Base-by-base conservation (phyloP, 352 stramenopile genomes). In the Phytophthora melonis region DNA sequence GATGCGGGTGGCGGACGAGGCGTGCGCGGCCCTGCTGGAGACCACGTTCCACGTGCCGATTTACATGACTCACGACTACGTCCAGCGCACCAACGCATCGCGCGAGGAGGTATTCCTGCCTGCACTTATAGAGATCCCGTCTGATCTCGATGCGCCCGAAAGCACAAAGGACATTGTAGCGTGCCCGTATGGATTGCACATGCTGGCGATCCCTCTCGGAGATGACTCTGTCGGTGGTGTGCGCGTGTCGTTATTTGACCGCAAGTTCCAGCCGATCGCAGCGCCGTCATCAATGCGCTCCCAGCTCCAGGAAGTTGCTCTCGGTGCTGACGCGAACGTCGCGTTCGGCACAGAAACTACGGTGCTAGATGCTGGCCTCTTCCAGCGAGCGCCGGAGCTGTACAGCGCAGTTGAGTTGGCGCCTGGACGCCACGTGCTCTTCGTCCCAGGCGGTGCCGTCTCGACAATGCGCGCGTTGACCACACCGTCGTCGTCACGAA, bases 161-260 rank as follows among this genome's bases (percentile, higher is more conserved):
- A 71, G 27, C 11, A 39, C 55, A 18, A 60, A 79, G 41, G 63
- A 72, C 0, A 57, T 79, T 5, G 34, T 84, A 10, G 59, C 74
- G n/a, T 95, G 88, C 75, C 86, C 80, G 9, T 84, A 88, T 54
- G 82, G 83, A 39, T 57, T 95, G 11, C 83, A 95, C 77, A 87
- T 89, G 68, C 60, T 93, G 41, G 65, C 50, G 43, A 69, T 84
- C n/a, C 60, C 64, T 16, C 53, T 87, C 10, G 32, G 49, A 43
- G 27, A 63, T 39, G n/a, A 9, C 11, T 10, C 61, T 21, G 41
- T 9, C 14, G 14, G 41, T 19, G 30, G 63, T 6, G 56, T 50
- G 9, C 70, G 66, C 23, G 45, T 80, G 13, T 68, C 78, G 11
- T 50, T 85, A 4, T 82, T 78, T 52, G 58, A 68, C 7, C 71